Evolutionary conservation across 768 basidiomycete species (phyloP).

Genomic region (Termitomyces bulborhizus): DNA sequence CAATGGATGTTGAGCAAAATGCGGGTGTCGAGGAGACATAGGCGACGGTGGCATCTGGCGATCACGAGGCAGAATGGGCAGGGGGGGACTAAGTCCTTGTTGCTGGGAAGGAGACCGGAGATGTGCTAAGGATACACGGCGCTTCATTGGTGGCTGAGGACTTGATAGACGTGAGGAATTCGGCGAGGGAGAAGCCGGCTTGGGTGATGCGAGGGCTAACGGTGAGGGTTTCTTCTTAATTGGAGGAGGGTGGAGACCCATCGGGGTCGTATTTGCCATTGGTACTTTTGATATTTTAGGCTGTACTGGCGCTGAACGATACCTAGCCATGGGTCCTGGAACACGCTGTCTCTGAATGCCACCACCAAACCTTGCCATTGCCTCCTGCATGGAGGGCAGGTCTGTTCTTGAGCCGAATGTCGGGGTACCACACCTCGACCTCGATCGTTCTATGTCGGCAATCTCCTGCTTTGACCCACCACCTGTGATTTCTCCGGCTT

Average conservation of each 20-base stretch:
- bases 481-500: slow-evolving; percentile 1
- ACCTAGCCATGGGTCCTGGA: slow-evolving; percentile 2
- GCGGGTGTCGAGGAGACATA: slow-evolving; percentile 18
- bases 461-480: slow-evolving; percentile 17
- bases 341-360: slow-evolving; percentile 10
- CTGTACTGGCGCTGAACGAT: slow-evolving; percentile 2
- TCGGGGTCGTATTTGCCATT: slow-evolving; percentile 12
- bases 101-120: slow-evolving; percentile 14
- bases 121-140: slow-evolving; percentile 19
- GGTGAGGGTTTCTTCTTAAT: slow-evolving; percentile 29
- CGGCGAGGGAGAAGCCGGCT: slow-evolving; percentile 11
- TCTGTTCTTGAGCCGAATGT: slow-evolving; percentile 53
- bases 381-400: slow-evolving; percentile 39
- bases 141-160: slow-evolving; percentile 13
- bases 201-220: slow-evolving; percentile 18
- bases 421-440: slow-evolving; percentile 53
- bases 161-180: slow-evolving; percentile 10
- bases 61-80: slow-evolving; percentile 8
- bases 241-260: slow-evolving; percentile 1
- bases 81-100: slow-evolving; percentile 7
- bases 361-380: slow-evolving; percentile 33
- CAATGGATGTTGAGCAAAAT: slow-evolving; percentile 9
- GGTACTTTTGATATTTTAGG: slow-evolving; percentile 19
- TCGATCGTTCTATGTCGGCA: slow-evolving; percentile 35
- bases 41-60: slow-evolving; percentile 18